phyloP scores from a whole-genome alignment of 805 yeast species.

The Candida gorgasii region DNA sequence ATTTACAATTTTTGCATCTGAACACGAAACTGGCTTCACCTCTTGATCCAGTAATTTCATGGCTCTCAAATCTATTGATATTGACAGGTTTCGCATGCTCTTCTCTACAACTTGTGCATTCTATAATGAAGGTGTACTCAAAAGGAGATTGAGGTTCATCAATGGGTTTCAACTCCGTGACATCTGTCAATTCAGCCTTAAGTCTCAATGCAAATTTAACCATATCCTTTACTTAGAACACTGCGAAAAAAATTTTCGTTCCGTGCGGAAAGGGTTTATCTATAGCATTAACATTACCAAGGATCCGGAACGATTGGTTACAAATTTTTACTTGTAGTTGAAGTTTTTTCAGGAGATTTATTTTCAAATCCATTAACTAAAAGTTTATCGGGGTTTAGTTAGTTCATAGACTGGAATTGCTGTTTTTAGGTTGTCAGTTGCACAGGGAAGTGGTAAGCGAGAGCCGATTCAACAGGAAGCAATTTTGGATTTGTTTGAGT shows the following conservation, averaged over 20 bases:
- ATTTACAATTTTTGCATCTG: constrained; percentile 67
- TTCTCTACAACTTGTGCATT: constrained; percentile 81
- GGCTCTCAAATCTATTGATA: constrained; percentile 65
- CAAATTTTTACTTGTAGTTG: neutral
- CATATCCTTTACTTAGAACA: constrained; percentile 23
- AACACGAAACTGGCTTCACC: constrained; percentile 86
- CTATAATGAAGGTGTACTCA: constrained; percentile 71
- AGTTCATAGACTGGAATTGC: neutral
- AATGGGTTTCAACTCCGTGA: constrained; percentile 55
- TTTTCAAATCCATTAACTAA: neutral
- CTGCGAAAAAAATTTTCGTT: constrained; percentile 6
- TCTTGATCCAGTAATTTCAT: constrained; percentile 66
- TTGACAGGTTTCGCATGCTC: constrained; percentile 67
- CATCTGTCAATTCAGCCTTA: constrained; percentile 52
- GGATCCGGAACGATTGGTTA: neutral
- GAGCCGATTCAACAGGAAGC: no score
- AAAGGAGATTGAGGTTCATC: constrained; percentile 65
- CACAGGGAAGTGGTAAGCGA: constrained; percentile 1
- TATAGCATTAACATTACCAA: neutral
- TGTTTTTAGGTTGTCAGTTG: neutral
- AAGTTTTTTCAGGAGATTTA: neutral
- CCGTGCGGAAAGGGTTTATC: constrained; percentile 3
- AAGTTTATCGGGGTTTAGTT: neutral
- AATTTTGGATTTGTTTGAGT: no score
- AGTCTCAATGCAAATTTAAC: constrained; percentile 39